Base-by-base conservation (phyloP, 495 filamentous ascomycete genomes). In the Daldinia bambusicola region DNA sequence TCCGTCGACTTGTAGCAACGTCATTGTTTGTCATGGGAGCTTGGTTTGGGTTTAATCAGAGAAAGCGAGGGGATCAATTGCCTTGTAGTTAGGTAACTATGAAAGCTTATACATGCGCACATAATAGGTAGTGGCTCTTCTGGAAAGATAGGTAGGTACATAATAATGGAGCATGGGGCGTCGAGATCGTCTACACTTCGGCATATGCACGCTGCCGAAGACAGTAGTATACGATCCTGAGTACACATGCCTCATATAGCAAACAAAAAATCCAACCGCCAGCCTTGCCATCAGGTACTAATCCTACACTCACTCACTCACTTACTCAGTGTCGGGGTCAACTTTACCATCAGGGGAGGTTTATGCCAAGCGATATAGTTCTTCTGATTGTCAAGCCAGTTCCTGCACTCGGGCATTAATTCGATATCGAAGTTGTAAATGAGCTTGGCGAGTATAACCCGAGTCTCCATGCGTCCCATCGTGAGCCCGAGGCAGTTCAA, bases 401-500 rank as follows among this genome's bases (percentile, higher is more conserved):
- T 70, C 30, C 73, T 64, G 6, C 68, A 72, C 38, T 86, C 77
- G 20, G 82, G 75, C 0, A 61, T 67, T 6, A 87, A 63, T 63
- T 82, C 78, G 66, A 86, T 58, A 51, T 88, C 84, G 67, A 85
- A 88, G 51, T 77, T 81, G 75, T 79, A 89, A 0, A 86, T 45
- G 26, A 88, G 57, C 40, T 83, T 84, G 0, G 84, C 77, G 0
- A 89, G 65, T 22, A 88, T 80, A 0, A 84, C 53, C 0, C 79
- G 65, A 72, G 87, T 84, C 67, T 89, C 85, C 70, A 72, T 61
- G 51, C 67, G 48, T 4, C 80, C 84, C 70, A 77, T 86, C 79
- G 81, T 82, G 60, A 80, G 76, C n/a, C 85, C 86, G 53, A 86
- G 77, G 60, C 85, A 88, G 63, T 84, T 83, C 55, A 86, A 58